Evolutionary conservation across 1,139 yeast species (phyloP).

Genomic region (Protomyces gravidus): DNA sequence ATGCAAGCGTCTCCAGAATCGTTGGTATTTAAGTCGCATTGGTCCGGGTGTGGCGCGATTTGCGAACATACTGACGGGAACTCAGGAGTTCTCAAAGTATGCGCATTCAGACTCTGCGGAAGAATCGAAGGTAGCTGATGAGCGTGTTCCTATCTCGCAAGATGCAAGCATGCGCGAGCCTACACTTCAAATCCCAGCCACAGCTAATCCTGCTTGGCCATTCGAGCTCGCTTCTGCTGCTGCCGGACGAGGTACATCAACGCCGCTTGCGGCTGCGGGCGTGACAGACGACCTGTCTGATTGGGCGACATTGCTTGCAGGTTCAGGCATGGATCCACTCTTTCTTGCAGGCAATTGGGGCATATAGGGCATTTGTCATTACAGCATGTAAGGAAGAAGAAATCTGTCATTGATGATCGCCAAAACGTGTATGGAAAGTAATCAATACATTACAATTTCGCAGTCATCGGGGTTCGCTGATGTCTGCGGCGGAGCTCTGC

Average conservation of each 20-base stretch:
- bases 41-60: neutral
- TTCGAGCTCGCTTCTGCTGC: too few species aligned
- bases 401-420: too few species aligned
- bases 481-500: too few species aligned
- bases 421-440: too few species aligned
- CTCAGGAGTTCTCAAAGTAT: neutral
- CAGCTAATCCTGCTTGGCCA: neutral
- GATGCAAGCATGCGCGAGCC: neutral
- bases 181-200: too few species aligned
- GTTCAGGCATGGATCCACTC: neutral
- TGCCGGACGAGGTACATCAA: neutral
- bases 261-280: neutral
- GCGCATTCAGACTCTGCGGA: neutral
- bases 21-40: neutral
- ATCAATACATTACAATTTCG: neutral
- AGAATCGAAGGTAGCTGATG: neutral
- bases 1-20: neutral
- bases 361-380: neutral
- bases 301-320: neutral
- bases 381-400: too few species aligned
- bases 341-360: constrained; percentile 1
- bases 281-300: neutral
- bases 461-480: neutral
- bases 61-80: neutral
- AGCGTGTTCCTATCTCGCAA: neutral